Conservation (phyloP, 2,329 filamentous ascomycete genomes). For the Aspergillus ruber region DNA sequence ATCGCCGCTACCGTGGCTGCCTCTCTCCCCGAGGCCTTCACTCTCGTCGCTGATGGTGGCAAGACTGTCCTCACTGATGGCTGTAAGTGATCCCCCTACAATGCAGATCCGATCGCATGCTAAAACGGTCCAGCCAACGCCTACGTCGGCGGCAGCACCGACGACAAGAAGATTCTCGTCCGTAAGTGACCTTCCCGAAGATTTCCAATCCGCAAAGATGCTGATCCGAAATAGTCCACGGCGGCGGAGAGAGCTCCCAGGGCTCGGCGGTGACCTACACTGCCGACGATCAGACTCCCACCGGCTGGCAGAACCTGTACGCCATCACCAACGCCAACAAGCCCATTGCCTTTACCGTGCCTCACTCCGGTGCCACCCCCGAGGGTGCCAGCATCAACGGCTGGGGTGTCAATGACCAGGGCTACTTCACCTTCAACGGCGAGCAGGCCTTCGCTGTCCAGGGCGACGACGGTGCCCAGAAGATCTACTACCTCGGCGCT, state of each 20-base stretch:
- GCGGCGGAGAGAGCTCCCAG: conserved; percentile 10
- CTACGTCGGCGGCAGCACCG: conserved; percentile 8
- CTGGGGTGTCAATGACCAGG: conserved; percentile 21
- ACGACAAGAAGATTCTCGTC: conserved; percentile 18
- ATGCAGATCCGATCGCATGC: background rate
- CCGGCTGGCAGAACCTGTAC: conserved; percentile 24
- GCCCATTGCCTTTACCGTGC: conserved; percentile 17
- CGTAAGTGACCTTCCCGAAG: background rate
- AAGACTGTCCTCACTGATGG: conserved; percentile 15
- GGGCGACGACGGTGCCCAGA: conserved; percentile 18
- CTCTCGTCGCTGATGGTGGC: conserved; percentile 7
- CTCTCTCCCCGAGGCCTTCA: conserved; percentile 7
- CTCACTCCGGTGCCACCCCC: conserved; percentile 22
- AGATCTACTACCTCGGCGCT: conserved; percentile 21
- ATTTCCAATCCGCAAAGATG: background rate
- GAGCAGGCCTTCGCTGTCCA: conserved; percentile 21
- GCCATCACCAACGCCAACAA: conserved; percentile 16
- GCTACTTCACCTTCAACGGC: conserved; percentile 20
- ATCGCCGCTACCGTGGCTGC: conserved; percentile 3
- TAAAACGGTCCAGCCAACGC: background rate
- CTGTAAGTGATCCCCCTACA: conserved; percentile 9
- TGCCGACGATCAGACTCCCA: conserved; percentile 15
- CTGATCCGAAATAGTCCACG: conserved; percentile 7
- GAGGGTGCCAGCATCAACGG: conserved; percentile 14
- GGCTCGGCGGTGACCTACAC: conserved; percentile 15